Percentiles rank a stretch among this genome's conserved stretches.
phyloP scores from a whole-genome alignment of 148 eudicot species.

The Camellia sinensis region DNA sequence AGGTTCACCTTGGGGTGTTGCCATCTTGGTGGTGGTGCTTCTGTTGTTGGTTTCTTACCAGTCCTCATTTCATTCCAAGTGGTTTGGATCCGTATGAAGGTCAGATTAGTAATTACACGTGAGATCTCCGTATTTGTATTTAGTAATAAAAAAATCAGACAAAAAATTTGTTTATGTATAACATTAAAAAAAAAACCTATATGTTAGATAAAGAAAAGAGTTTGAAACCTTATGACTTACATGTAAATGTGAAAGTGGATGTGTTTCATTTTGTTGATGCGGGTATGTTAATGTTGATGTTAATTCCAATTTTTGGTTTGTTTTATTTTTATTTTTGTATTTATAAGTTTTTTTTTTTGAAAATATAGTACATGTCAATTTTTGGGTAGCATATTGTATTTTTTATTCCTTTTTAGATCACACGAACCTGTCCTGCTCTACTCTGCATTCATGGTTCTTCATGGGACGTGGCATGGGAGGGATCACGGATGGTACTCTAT shows the following conservation, averaged over 20 bases:
- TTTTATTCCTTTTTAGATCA: too few species aligned
- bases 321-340: too few species aligned
- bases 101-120: slow-evolving; percentile 12
- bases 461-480: too few species aligned
- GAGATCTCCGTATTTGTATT: too few species aligned
- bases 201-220: background rate
- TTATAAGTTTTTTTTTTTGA: too few species aligned
- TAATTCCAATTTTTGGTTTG: background rate
- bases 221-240: background rate
- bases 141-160: background rate
- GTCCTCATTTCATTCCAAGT: slow-evolving; percentile 46
- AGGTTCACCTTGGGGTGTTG: slow-evolving; percentile 53
- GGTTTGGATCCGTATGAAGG: slow-evolving; percentile 30
- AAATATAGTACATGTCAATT: too few species aligned
- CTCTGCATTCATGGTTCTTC: too few species aligned
- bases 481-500: too few species aligned
- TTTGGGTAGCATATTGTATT: too few species aligned
- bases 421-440: too few species aligned
- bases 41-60: slow-evolving; percentile 45
- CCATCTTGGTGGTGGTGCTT: slow-evolving; percentile 41
- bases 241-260: background rate
- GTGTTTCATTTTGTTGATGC: background rate
- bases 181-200: too few species aligned
- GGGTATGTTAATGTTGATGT: background rate
- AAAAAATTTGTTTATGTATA: background rate